phyloP scores from a whole-genome alignment of 495 filamentous ascomycete species.

The Neurospora sp. region DNA sequence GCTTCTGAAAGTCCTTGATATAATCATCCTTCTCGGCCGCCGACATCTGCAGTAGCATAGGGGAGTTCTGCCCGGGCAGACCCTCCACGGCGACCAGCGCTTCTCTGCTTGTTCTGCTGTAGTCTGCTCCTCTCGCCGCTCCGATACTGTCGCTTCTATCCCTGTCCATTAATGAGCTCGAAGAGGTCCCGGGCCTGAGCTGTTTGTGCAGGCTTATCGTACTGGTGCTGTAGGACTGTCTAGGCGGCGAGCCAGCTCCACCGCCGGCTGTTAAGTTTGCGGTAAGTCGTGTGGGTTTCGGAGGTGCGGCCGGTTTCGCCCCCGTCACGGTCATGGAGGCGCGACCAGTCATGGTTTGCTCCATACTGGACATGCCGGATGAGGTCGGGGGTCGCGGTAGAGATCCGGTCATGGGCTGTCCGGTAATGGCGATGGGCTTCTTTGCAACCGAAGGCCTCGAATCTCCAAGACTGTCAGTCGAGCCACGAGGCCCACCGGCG shows the following conservation, averaged over 20 bases:
- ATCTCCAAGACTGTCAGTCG: constrained; percentile 7
- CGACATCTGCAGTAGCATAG: constrained; percentile 36
- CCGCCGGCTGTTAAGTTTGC: constrained; percentile 30
- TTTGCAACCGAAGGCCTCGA: constrained; percentile 18
- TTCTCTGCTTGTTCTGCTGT: constrained; percentile 4
- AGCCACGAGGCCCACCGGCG: constrained; percentile 3
- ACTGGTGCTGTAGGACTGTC: constrained; percentile 5
- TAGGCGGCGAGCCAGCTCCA: constrained; percentile 25
- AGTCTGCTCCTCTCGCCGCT: constrained; percentile 10
- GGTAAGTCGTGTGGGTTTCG: constrained; percentile 44
- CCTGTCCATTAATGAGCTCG: not conserved
- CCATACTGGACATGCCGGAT: not conserved
- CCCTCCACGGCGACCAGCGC: constrained; percentile 28
- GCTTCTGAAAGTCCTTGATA: constrained; percentile 58
- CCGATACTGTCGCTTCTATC: not conserved
- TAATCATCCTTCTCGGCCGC: constrained; percentile 43
- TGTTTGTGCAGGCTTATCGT: not conserved
- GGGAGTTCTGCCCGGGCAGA: constrained; percentile 24
- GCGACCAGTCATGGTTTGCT: constrained; percentile 1
- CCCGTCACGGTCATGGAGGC: not conserved
- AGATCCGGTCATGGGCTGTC: not conserved
- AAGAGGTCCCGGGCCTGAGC: constrained; percentile 5
- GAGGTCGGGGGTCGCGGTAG: not conserved
- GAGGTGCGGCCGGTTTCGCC: constrained; percentile 29
- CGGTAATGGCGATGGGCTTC: constrained; percentile 18